Base-by-base conservation (phyloP, 139 green algal species). In the Desmodesmus armatus region DNA sequence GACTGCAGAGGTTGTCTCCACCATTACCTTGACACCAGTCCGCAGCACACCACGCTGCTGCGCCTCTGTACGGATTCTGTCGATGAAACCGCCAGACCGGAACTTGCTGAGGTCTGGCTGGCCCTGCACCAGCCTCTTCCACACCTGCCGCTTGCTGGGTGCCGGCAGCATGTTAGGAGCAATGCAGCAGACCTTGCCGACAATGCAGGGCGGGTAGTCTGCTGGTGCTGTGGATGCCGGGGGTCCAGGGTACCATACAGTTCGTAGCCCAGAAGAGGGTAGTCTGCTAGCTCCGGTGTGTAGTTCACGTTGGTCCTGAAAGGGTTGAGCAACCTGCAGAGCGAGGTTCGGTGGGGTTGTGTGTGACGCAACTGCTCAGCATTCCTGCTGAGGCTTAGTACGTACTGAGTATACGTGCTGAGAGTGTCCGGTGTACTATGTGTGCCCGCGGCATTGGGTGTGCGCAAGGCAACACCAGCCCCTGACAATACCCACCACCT, bases 311-410 rank as follows among this genome's bases (percentile, higher is more conserved):
- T 69, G 27, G 60, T 69, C 27, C 60, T 37, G n/a, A 69, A 7
- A 23, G 60, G 60, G 60, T 69, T 69, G 60, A 69, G n/a, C 60
- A 69, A n/a, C 60, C 60, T 69, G 60, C 60, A 69, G 19, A n/a
- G n/a, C n/a, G n/a, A n/a, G n/a, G 58, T 27, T 35, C 7, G 58
- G 6, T 63, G 13, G 5, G 33, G 3, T 17, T 69, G 60, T 27
- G 21, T 37, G 19, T 21, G n/a, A n/a, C 35, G 60, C n/a, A 39
- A 1, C 0, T 21, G n/a, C 6, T 7, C 5, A 69, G 3, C 3
- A n/a, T 25, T n/a, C n/a, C 0, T 69, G 60, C 25, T 39, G 27
- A 9, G 60, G 60, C 4, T 66, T 5, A 69, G 19, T 15, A 58
- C 13, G 47, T 13, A 15, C 47, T 58, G 13, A 58, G 47, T 15